phyloP scores from a whole-genome alignment of 2,329 filamentous ascomycete species.

The Ophiosphaerella korrae region DNA sequence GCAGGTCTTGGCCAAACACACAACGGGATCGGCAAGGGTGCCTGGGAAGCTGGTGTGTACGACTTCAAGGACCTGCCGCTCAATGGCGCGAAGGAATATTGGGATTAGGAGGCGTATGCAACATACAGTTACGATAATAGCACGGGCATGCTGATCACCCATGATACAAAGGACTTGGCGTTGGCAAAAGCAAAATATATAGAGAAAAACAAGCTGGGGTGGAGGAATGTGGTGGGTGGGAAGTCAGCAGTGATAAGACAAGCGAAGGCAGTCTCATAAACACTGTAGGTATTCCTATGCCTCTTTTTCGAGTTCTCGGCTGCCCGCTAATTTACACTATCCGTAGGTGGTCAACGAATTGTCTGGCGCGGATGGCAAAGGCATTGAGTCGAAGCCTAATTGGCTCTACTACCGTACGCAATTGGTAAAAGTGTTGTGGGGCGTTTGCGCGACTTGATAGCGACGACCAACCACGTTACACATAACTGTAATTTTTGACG shows the following conservation, averaged over 20 bases:
- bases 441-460: background rate
- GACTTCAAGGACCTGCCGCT: conserved; percentile 87
- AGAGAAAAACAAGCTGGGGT: conserved; percentile 69
- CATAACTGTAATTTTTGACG: too few species aligned
- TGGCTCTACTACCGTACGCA: conserved; percentile 45
- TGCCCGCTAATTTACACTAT: conserved; percentile 1
- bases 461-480: too few species aligned
- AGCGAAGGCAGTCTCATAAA: conserved; percentile 65
- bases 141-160: conserved; percentile 73
- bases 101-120: conserved; percentile 69
- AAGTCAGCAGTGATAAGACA: conserved; percentile 79
- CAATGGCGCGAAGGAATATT: conserved; percentile 65
- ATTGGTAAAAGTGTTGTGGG: conserved; percentile 5
- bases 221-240: conserved; percentile 99
- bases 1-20: conserved; percentile 73
- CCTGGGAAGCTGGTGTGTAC: conserved; percentile 77
- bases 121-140: conserved; percentile 76
- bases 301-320: conserved; percentile 3
- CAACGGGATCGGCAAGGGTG: conserved; percentile 75
- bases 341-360: conserved; percentile 46
- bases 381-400: conserved; percentile 56
- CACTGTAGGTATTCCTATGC: conserved; percentile 34
- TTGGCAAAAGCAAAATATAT: conserved; percentile 75
- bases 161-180: conserved; percentile 71
- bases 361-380: conserved; percentile 46